Evolutionary conservation across 2,329 filamentous ascomycete genomes (phyloP), one percentile per base, ranked within the genome.

Genomic region (Elsinoe ampelina): DNA sequence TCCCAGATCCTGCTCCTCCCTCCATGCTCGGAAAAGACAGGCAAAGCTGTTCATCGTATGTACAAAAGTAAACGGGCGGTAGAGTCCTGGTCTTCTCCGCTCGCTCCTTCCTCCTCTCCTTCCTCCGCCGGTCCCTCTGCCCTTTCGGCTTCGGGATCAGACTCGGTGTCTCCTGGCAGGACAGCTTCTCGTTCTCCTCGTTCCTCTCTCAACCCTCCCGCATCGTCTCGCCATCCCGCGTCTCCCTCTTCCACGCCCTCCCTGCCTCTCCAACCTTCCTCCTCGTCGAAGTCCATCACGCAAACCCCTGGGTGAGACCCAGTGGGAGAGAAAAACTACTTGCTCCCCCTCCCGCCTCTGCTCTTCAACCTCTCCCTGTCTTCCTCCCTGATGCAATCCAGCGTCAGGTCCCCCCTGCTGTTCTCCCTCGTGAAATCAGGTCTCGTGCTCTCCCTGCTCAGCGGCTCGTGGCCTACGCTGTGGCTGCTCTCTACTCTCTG

Each of bases 401-500:
- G 17, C 12, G 32, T 34, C 48, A 52, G 12, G 26, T 52, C 48
- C 5, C 34, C 34, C 19, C 48, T 38, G 5, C 34, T 39, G 5
- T 13, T 19, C 11, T 52, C 48, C 48, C 48, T 38, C 26, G 32
- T 26, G 11, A 52, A 35, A 32, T 52, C 48, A 17, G 48, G 48
- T 20, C 48, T 19, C 26, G 48, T 52, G 12, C 26, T 22, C 35
- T 52, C 48, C 11, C 48, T 8, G 36, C 48, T 52, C 48, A 39
- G n/a, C 34, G 6, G 6, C 34, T 39, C 48, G 26, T 30, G 26
- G 48, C 32, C 32, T 6, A 52, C 11, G 32, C 15, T 36, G 15
- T 64, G 59, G 26, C 64, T 68, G 45, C 65, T 69, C 74, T 96
- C 93, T 62, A 95, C 82, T 61, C 90, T 81, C 48, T 85, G 85